Conservation (phyloP, 176 grass and related monocot genomes). For the Coix lacrymajobi region DNA sequence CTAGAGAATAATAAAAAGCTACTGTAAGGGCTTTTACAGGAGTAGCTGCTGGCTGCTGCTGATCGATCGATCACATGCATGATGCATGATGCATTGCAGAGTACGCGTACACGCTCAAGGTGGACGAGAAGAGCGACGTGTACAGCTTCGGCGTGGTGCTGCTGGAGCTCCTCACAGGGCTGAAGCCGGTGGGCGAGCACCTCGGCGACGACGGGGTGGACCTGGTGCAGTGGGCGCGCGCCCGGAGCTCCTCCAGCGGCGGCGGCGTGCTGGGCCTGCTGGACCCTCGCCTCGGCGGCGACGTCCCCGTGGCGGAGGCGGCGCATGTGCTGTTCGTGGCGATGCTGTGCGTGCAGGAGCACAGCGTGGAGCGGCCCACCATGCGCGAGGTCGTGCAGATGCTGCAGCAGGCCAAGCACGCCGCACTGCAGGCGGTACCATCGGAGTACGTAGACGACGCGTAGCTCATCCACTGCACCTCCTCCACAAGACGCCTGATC, state of each 20-base stretch:
- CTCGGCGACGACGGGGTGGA: conserved; percentile 44
- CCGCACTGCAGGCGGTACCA: background rate
- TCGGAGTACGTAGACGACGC: too few relatives aligned
- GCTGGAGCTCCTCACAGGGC: conserved; percentile 52
- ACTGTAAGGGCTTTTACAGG: too few relatives aligned
- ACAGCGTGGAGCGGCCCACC: conserved; percentile 71
- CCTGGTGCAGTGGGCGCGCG: conserved; percentile 70
- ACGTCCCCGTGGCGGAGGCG: conserved; percentile 49
- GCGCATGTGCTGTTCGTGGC: conserved; percentile 65
- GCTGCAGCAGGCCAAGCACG: conserved; percentile 59
- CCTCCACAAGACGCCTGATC: too few relatives aligned
- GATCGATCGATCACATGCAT: too few relatives aligned
- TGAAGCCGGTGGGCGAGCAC: conserved; percentile 53
- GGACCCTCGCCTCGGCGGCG: conserved; percentile 52
- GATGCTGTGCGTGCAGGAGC: conserved; percentile 82
- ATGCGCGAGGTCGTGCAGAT: conserved; percentile 89
- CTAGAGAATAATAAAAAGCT: too few relatives aligned
- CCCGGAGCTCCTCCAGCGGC: background rate
- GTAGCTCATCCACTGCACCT: too few relatives aligned
- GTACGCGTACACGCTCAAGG: conserved; percentile 81
- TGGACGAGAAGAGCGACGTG: conserved; percentile 77
- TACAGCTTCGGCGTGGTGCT: conserved; percentile 69
- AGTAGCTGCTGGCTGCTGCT: too few relatives aligned
- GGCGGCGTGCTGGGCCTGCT: conserved; percentile 33
- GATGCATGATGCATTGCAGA: conserved; percentile 33